A percentile compares a stretch with the other conserved stretches of the same genome.
Conservation (phyloP, 2,329 filamentous ascomycete genomes). For the Ramularia endophylla region DNA sequence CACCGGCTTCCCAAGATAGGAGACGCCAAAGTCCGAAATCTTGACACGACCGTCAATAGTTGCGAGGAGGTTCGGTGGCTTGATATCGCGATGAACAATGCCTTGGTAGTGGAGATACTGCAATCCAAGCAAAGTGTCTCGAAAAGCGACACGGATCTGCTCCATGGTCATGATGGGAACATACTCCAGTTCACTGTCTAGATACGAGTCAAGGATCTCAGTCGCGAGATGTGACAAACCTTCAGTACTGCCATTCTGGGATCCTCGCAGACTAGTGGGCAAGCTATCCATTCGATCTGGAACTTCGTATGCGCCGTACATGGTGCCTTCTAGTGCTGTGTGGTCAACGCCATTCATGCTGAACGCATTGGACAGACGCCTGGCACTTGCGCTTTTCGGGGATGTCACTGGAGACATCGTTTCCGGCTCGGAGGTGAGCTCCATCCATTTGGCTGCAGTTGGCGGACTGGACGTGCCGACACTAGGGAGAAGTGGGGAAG, state of each 20-base stretch:
- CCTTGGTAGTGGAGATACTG: slow-evolving; percentile 68
- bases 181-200: slow-evolving; percentile 84
- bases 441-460: slow-evolving; percentile 13
- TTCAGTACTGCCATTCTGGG: slow-evolving; percentile 42
- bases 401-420: slow-evolving; percentile 17
- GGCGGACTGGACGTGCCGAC: slow-evolving; percentile 2
- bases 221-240: slow-evolving; percentile 39
- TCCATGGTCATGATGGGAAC: slow-evolving; percentile 88
- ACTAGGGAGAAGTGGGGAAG: slow-evolving; percentile 19
- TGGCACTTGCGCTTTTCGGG: slow-evolving; percentile 3
- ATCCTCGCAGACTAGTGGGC: slow-evolving; percentile 57
- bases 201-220: slow-evolving; percentile 52
- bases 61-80: slow-evolving; percentile 77
- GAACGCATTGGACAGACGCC: slow-evolving; percentile 8
- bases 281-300: slow-evolving; percentile 66
- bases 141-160: slow-evolving; percentile 76
- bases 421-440: slow-evolving; percentile 26
- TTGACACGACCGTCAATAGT: slow-evolving; percentile 82
- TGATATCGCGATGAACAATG: slow-evolving; percentile 48
- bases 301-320: slow-evolving; percentile 52
- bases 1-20: slow-evolving; percentile 86
- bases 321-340: slow-evolving; percentile 59
- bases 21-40: slow-evolving; percentile 98
- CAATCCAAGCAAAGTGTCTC: slow-evolving; percentile 85
- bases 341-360: slow-evolving; percentile 36